Evolutionary conservation across 805 yeast species (phyloP), one percentile per base, ranked within the genome.

Genomic region (Yarrowia sp.): DNA sequence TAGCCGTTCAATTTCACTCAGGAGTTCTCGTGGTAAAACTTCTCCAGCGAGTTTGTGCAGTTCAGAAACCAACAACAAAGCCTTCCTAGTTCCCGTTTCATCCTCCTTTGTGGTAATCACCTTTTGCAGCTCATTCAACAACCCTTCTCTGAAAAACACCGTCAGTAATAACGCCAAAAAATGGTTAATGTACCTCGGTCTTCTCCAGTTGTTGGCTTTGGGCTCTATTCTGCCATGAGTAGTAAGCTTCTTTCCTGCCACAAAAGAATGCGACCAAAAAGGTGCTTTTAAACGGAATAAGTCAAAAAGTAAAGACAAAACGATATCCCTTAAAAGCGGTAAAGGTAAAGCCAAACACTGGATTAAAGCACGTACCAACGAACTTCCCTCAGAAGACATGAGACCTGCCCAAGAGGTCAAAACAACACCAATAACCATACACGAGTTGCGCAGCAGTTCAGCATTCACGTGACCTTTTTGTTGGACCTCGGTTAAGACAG

Each of bases 341-440:
- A 84, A 82, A n/a, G 85, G 85, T 62, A 82, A 80, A n/a, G 78
- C 75, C 47, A 95, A 77, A 72, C 92, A 87, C 47, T 80, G 75
- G 2, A 92, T 75, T 33, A 92, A 76, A 63, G 84, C 84, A 45
- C 76, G 78, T 1, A 58, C 51, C 28, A 58, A 14, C 1, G 64
- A 35, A 28, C 50, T 43, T 11, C 51, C 51, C 7, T 58, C 51
- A 6, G 51, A 44, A 18, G 64, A 58, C 22, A 92, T 72, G 10
- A 92, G 71, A 0, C 99, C 99, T 11, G 88, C 80, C 85, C 93
- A 87, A 38, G 85, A 81, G 67, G 90, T 88, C 57, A 93, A 75
- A 28, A 90, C 76, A 4, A 82, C 73, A 0, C 88, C 76, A 1
- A 93, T 73, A 8, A 90, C 78, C 47, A 83, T 80, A 0, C 92